These are phyloP conservation scores for Mycena crocata DNA, from an alignment of 768 basidiomycete genomes.

Conservation along the genomic window DNA sequence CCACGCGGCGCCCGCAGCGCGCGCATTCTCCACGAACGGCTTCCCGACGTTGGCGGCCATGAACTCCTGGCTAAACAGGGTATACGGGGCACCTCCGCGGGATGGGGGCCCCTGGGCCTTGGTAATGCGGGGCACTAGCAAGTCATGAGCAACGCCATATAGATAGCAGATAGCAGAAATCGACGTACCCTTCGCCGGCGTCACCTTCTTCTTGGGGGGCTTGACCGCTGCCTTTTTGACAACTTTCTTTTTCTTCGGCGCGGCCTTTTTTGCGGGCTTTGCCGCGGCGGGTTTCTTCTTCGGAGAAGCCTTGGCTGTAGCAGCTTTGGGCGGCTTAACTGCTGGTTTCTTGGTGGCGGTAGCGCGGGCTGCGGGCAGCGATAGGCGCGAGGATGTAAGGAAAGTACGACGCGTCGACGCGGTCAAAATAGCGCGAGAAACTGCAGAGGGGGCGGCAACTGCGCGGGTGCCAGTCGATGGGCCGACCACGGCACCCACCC, in stretches of 20 bases:
- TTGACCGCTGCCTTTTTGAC: too few species aligned
- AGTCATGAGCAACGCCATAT: neutral
- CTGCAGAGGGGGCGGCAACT: neutral
- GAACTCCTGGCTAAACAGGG: neutral
- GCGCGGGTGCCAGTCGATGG: neutral
- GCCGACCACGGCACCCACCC: neutral
- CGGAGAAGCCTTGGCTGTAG: neutral
- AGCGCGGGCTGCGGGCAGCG: neutral
- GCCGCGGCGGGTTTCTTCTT: neutral
- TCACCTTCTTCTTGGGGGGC: neutral
- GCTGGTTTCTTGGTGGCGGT: neutral
- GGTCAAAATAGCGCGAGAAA: conserved; percentile 4
- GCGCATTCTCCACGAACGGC: neutral
- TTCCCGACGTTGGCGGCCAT: too few species aligned
- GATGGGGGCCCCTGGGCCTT: conserved; percentile 15
- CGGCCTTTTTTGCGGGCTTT: neutral
- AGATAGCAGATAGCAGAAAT: neutral
- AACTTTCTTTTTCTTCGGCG: neutral
- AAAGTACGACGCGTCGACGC: conserved; percentile 21
- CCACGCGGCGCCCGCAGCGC: conserved; percentile 3
- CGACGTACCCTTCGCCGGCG: conserved; percentile 1
- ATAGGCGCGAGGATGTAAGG: conserved; percentile 9
- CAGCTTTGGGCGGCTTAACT: neutral
- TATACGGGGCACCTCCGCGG: neutral
- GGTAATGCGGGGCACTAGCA: conserved; percentile 1